Base-by-base conservation (phyloP, 2,329 filamentous ascomycete genomes). In the Neonectria faginata region DNA sequence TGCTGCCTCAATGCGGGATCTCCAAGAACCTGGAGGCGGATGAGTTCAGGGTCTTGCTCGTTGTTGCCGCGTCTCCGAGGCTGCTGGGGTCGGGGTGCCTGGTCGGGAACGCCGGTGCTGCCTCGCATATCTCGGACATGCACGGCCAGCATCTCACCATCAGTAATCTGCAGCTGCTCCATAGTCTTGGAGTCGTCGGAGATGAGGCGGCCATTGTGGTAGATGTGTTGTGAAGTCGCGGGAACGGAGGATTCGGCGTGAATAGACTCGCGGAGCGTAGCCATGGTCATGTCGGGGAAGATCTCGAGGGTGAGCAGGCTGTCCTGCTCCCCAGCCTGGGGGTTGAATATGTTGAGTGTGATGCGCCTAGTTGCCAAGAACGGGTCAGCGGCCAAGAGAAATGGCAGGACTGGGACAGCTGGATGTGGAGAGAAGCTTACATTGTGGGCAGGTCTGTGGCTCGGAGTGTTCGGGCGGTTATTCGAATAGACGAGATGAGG, bases 81-180 rank as follows among this genome's bases (percentile, higher is more conserved):
- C 60, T 77, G 77, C 55, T 77, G 70, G 31, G 67, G 67, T 41
- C 59, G 77, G 51, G 71, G 80, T 56, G 64, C 72, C 59, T 77
- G 78, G 78, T 79, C 72, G 11, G 81, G 75, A 25, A 82, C 76
- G 52, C 79, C 79, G 39, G 82, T 82, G 73, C 76, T 84, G 68
- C 83, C 84, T 69, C 82, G 81, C 80, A 85, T 86, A 70, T 88
- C 85, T 66, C 88, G 80, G 65, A 97, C 91, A 76, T 97, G 92
- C 71, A 98, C 87, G 31, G 92, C 93, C 69, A 99, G 83, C 92
- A 99, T 94, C 75, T 97, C 96, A 60, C 93, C 93, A 80, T 98
- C 93, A 53, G 85, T 88, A 73, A 99, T 91, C 45, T 91, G 87
- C 33, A 94, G 86, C 73, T 95, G 86, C 70, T 94, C 88, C 75